Percentiles rank a stretch among this genome's conserved stretches.
Evolutionary conservation across 768 basidiomycete species (phyloP).

Genomic region (Flagelloscypha sp.): DNA sequence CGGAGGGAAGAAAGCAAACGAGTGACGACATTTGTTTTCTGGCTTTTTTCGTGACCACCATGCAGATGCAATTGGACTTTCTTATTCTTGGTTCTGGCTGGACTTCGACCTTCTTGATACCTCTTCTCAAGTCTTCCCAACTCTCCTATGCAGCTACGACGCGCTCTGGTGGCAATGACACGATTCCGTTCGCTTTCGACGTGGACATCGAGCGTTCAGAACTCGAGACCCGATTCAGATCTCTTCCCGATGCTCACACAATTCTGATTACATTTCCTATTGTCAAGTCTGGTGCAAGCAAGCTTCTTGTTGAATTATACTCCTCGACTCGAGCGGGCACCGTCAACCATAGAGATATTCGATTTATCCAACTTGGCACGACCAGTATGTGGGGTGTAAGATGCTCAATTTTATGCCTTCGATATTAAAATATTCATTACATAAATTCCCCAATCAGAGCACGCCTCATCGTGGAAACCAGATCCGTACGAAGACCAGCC

Average conservation of each 20-base stretch:
- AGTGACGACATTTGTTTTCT: too few species aligned
- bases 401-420: slow-evolving; percentile 3
- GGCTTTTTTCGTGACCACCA: background rate
- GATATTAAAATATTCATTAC: background rate
- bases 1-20: too few species aligned
- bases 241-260: slow-evolving; percentile 44
- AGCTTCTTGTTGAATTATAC: slow-evolving; percentile 39
- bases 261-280: slow-evolving; percentile 54
- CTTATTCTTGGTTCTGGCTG: slow-evolving; percentile 63
- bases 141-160: slow-evolving; percentile 45
- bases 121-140: slow-evolving; percentile 34
- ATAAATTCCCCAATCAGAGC: too few species aligned
- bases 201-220: slow-evolving; percentile 33
- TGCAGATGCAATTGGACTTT: slow-evolving; percentile 31
- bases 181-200: slow-evolving; percentile 50
- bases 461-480: too few species aligned
- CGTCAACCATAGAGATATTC: slow-evolving; percentile 4
- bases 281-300: slow-evolving; percentile 34
- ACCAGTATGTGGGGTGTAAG: slow-evolving; percentile 58
- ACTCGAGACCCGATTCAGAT: slow-evolving; percentile 32
- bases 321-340: slow-evolving; percentile 22
- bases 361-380: slow-evolving; percentile 54
- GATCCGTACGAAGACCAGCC: slow-evolving; percentile 6
- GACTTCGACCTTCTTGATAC: slow-evolving; percentile 53
- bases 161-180: slow-evolving; percentile 40